These are phyloP conservation scores for Botryotinia globosa DNA, from an alignment of 2,329 filamentous ascomycete genomes.

Conservation along the genomic window DNA sequence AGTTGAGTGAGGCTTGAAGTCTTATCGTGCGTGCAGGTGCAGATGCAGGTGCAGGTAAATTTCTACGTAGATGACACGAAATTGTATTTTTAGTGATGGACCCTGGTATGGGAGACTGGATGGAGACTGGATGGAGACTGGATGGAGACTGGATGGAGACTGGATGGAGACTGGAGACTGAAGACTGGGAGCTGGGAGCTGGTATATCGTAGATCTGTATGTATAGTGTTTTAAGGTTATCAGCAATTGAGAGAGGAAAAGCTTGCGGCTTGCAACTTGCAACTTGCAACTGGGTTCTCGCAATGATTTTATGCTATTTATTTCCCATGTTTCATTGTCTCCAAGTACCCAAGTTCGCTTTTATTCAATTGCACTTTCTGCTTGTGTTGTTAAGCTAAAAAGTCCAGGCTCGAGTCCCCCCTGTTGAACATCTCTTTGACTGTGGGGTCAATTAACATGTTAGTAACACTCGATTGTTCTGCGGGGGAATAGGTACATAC, in stretches of 20 bases:
- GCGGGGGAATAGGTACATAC: neutral
- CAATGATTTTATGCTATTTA: constrained; percentile 9
- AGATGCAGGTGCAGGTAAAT: constrained; percentile 17
- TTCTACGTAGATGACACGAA: constrained; percentile 19
- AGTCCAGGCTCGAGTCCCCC: constrained; percentile 13
- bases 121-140: neutral
- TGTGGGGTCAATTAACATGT: constrained; percentile 5
- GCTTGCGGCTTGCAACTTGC: too few species aligned
- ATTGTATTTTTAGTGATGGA: constrained; percentile 15
- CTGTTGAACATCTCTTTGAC: constrained; percentile 13
- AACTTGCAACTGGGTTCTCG: neutral
- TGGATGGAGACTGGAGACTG: neutral
- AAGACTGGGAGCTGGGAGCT: neutral
- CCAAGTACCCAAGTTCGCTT: neutral
- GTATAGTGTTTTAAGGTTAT: too few species aligned
- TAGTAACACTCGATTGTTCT: neutral
- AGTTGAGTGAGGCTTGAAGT: constrained; percentile 18
- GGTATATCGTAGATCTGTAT: too few species aligned
- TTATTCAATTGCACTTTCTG: constrained; percentile 2
- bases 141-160: neutral
- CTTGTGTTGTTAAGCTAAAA: neutral
- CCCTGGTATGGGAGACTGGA: neutral
- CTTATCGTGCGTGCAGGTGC: constrained; percentile 18
- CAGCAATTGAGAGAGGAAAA: too few species aligned
- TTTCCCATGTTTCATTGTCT: constrained; percentile 16